Evolutionary conservation across 2,329 filamentous ascomycete species (phyloP), one percentile per base, ranked within the genome.

Genomic region (Phialophora macrospora): DNA sequence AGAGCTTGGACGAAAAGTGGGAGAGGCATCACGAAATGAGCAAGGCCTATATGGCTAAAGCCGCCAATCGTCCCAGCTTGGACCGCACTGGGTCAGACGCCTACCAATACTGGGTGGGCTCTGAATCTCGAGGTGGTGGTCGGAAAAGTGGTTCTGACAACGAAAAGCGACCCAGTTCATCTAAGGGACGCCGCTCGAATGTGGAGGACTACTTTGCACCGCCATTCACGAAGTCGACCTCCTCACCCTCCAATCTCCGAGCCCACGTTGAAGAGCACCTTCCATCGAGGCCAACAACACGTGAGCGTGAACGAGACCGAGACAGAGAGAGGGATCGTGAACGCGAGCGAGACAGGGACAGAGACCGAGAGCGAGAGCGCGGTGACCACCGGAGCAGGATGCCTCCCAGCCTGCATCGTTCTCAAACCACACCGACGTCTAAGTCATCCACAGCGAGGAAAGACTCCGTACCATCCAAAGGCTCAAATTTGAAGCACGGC

Each of bases 11-110:
- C 41, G 59, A 68, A 17, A 80, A 79, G 69, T 72, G 76, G 34
- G 73, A 78, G 49, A 70, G 68, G 59, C 69, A 73, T 56, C 73
- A 76, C 38, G 68, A 67, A 51, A 71, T 69, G 28, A 77, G 77
- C 12, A 72, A 74, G 60, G 74, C 77, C 56, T 80, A 82, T 68
- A 81, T 81, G 56, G 56, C 63, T 24, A 67, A 70, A 51, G 68
- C 70, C 3, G 63, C 49, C 9, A 68, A 68, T 41, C 65, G 65
- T n/a, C 65, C 65, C 7, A 57, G 30, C 34, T 38, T 68, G 49
- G 65, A 66, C 3, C 56, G 68, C n/a, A 38, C 30, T 28, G 63
- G 44, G 9, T 70, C 68, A 30, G 63, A 62, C 30, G 62, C 65
- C 12, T 68, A 66, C 51, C 61, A 70, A 22, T 70, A 66, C 54